Base-by-base conservation (phyloP, 352 stramenopile genomes). In the Globisporangium polare region DNA sequence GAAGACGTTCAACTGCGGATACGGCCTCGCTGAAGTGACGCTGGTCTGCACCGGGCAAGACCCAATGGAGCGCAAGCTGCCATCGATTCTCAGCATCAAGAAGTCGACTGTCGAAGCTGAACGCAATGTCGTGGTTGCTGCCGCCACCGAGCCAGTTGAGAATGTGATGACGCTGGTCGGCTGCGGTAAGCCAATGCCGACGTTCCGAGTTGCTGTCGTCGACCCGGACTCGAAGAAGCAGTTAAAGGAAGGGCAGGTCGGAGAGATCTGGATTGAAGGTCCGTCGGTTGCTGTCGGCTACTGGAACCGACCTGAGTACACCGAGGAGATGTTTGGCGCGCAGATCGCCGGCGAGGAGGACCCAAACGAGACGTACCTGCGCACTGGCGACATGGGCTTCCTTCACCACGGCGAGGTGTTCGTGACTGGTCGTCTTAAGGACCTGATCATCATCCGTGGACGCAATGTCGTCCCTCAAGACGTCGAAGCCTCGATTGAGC, bases 251-350 rank as follows among this genome's bases (percentile, higher is more conserved):
- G 58, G 76, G 29, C 68, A 86, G 27, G 75, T 93, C 2, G 96
- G 96, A 51, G 96, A 99, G 65, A 89, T 99, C 42, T 99, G 94
- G 94, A 77, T 98, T 7, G 69, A 87, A 47, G 94, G 90, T n/a
- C 76, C 79, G 7, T 90, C 80, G 5, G 81, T 92, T 10, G 72
- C 81, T 2, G 37, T 78, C 20, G 85, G 85, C 12, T 94, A 94
- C 66, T 94, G 78, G 76, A 83, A 90, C 58, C 79, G 74, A 22
- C 62, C 76, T 0, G 73, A 92, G 8, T 82, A 87, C 65, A 90
- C 83, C 2, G 65, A 86, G 43, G 73, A 92, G 56, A 83, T 85
- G 78, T 94, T 92, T 63, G 61, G 61, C 18, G 83, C 81, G 5
- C 61, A 73, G 18, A 31, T 92, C n/a, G 66, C 67, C 6, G 70